These are phyloP conservation scores for Pleurotus cornucopiae DNA, from an alignment of 768 basidiomycete species.

Conservation along the genomic window DNA sequence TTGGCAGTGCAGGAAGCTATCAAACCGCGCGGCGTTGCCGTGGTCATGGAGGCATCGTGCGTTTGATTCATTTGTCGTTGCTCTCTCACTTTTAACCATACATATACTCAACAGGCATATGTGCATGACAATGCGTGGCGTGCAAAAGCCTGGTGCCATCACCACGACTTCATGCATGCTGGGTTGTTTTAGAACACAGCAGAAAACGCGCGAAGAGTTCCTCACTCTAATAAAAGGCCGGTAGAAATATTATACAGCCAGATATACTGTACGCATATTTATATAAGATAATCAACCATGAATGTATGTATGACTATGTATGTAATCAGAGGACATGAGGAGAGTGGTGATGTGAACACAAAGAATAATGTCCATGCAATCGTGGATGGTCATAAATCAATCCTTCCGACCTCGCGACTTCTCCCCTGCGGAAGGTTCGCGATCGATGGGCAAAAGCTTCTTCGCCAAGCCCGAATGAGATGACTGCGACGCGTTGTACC, in stretches of 20 bases:
- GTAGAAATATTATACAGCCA: constrained; percentile 10
- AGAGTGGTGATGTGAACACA: constrained; percentile 2
- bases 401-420: constrained; percentile 58
- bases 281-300: neutral
- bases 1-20: constrained; percentile 98
- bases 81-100: neutral
- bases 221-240: constrained; percentile 72
- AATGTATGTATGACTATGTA: constrained; percentile 12
- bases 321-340: neutral
- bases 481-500: constrained; percentile 33
- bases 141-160: constrained; percentile 94
- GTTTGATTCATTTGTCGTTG: constrained; percentile 26
- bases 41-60: constrained; percentile 98
- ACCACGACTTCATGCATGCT: constrained; percentile 98
- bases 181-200: constrained; percentile 96
- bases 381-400: constrained; percentile 18
- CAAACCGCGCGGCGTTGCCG: constrained; percentile 94
- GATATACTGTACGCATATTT: constrained; percentile 3
- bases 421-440: constrained; percentile 45
- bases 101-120: constrained; percentile 10
- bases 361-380: neutral
- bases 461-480: constrained; percentile 42
- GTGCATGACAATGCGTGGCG: constrained; percentile 96
- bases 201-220: constrained; percentile 98
- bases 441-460: constrained; percentile 58